Evolutionary conservation across 345 rosid species (phyloP), one percentile per base, ranked within the genome.

Genomic region (Euphorbia tirucalli): DNA sequence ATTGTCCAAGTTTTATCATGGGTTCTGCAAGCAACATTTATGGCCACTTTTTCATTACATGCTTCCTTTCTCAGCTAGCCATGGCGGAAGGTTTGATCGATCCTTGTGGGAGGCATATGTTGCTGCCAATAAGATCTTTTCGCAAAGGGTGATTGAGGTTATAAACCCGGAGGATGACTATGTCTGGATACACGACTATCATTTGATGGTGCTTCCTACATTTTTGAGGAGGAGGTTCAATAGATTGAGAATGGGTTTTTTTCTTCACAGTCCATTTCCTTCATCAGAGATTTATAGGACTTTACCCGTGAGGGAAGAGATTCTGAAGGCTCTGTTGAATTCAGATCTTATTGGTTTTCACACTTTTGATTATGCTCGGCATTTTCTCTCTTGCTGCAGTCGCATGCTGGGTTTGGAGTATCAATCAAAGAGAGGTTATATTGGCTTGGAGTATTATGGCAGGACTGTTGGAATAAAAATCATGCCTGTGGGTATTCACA

Each of bases 331-430:
- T 2, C 87, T 89, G 52, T 65, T 89, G 84, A 89, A 87, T 77
- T 73, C 91, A 0, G 94, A 89, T 73, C 87, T 89, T 60, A 86
- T 89, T 66, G 94, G 94, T 61, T 89, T 89, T 75, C 94, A 89
- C 74, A 87, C 98, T 11, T 94, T 90, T 52, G 98, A 94, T 79
- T 94, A 94, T 80, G 98, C 98, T n/a, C 83, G 98, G 21, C 94
- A 89, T 85, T 89, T 89, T 79, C 82, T 89, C 52, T 89, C 94
- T 32, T 89, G 92, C 59, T 89, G 94, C 71, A 87, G 94, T 65
- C 83, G 92, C 39, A 89, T 89, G 87, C 63, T 89, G 66, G 92
- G 92, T 61, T 66, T 89, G 77, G 91, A 87, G 64, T 87, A 89
- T 79, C 90, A 89, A 76, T 89, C 94, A 11, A 86, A 87, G 79